Base-by-base conservation (phyloP, 1,284 basidiomycete genomes). In the Marasmius oreades region DNA sequence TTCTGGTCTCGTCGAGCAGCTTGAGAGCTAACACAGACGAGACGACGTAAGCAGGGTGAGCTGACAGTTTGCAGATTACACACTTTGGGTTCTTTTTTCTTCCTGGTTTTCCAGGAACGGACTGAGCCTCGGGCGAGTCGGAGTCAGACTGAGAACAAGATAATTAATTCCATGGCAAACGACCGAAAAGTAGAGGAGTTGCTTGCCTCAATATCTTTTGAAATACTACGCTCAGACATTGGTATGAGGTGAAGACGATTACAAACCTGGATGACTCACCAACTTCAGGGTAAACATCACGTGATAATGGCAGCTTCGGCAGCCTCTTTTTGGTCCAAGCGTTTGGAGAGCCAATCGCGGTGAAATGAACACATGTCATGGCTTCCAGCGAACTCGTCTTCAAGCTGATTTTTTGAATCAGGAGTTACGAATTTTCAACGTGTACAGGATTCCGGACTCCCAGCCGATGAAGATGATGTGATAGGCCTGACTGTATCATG, bases 1-100 rank as follows among this genome's bases (percentile, higher is more conserved):
- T 96, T 96, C 72, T 96, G 93, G 73, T 93, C 90, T 62, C 90
- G 82, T 64, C 90, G 75, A 16, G 90, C 90, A 39, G 90, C 90
- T 72, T 92, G 90, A 31, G 90, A 92, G 74, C 90, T 90, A 63
- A 22, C 59, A 53, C 56, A 52, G 58, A 55, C 54, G 67, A 52
- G 58, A 55, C 54, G 67, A 55, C 55, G 57, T 71, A 73, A 71
- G 71, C 65, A 67, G 67, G 58, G 65, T 20, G 39, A 20, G 2
- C 62, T 64, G 67, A 63, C 55, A 58, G 62, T 42, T 42, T 51
- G 33, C 42, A 53, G 50, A 60, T 62, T 56, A 67, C 80, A 60
- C 64, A 89, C 88, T 91, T 91, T 64, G 89, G 88, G 64, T 92
- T 92, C 77, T 92, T 92, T 82, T 91, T 92, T 61, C 88, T 77